A percentile compares a stretch with the other conserved stretches of the same genome.
Evolutionary conservation across 2,329 filamentous ascomycete genomes (phyloP).

Genomic region (Coniosporium tulheliwenetii): DNA sequence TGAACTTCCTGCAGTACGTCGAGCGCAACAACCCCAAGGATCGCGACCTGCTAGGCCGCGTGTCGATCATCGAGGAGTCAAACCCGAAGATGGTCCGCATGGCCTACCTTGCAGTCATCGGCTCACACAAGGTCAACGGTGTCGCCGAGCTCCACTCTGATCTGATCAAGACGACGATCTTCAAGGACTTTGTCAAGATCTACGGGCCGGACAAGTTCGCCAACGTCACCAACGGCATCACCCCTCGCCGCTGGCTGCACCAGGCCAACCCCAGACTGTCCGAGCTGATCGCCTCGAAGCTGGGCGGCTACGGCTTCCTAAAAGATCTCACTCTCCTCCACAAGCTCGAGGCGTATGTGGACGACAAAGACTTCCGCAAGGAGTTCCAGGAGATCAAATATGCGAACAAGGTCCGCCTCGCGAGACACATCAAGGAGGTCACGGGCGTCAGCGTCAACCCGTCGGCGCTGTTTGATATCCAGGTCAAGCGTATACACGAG

Average conservation of each 20-base stretch:
- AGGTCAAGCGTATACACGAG: constrained; percentile 98
- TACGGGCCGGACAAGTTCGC: constrained; percentile 96
- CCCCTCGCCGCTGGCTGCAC: constrained; percentile 88
- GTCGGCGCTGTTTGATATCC: constrained; percentile 79
- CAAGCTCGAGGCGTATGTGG: constrained; percentile 66
- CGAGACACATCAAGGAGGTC: constrained; percentile 75
- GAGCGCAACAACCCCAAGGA: constrained; percentile 85
- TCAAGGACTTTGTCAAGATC: constrained; percentile 94
- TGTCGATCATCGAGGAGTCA: constrained; percentile 97
- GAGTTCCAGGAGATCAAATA: constrained; percentile 96
- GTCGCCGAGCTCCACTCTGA: constrained; percentile 96
- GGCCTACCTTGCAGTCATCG: constrained; percentile 88
- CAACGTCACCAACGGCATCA: constrained; percentile 97
- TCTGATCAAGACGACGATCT: constrained; percentile 96
- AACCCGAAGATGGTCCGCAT: constrained; percentile 97
- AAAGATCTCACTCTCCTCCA: constrained; percentile 80
- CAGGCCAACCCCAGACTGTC: constrained; percentile 91
- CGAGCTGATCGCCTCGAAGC: constrained; percentile 80
- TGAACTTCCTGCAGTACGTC: constrained; percentile 80
- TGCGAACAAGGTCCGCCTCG: constrained; percentile 84
- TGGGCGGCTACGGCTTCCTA: constrained; percentile 68
- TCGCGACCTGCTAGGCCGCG: constrained; percentile 64
- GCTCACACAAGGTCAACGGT: constrained; percentile 98
- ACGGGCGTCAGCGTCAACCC: constrained; percentile 76
- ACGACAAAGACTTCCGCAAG: constrained; percentile 81